Base-by-base conservation (phyloP, 331 rosid species). In the Pyrus hybrid region DNA sequence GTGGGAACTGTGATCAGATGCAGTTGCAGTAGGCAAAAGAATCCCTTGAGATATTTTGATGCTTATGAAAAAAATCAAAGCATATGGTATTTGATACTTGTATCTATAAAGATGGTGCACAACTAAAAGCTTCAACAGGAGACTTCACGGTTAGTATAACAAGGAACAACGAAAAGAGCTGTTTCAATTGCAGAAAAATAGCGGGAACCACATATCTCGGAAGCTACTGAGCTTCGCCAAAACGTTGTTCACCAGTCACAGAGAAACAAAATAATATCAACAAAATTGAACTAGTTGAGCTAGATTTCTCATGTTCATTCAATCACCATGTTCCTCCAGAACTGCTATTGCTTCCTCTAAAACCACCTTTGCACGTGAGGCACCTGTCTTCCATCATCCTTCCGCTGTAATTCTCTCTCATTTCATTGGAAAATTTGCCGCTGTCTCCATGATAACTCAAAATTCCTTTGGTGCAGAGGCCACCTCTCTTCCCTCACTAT, bases 381-480 rank as follows among this genome's bases (percentile, higher is more conserved):
- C 69, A 63, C 57, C 76, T 70, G 9, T 63, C 49, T 65, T 53
- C 66, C 53, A 29, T 78, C 64, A 49, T 49, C 56, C 66, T 54
- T 64, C 37, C 66, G 3, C 10, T 73, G 32, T 43, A 16, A 20
- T 67, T 80, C 74, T 71, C 80, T 77, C 86, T 67, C 58, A n/a
- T 65, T 47, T 73, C 87, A 83, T 94, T 93, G 9, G 72, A 79
- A 78, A 82, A 88, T 76, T 85, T 93, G 85, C 95, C 86, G 26
- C 71, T 87, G 57, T 86, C 91, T 64, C 98, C 95, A 67, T 29
- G 88, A 81, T 74, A 57, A 74, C 98, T 87, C 62, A 9, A 56
- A 54, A 21, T 56, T 56, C 62, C 26, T 9, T 56, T 57, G 14
- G 2, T 41, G 49, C 49, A 2, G 49, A 41, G 49, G 16, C 49